Base-by-base conservation (phyloP, 163 green algal genomes). In the Scenedesmus sp. region DNA sequence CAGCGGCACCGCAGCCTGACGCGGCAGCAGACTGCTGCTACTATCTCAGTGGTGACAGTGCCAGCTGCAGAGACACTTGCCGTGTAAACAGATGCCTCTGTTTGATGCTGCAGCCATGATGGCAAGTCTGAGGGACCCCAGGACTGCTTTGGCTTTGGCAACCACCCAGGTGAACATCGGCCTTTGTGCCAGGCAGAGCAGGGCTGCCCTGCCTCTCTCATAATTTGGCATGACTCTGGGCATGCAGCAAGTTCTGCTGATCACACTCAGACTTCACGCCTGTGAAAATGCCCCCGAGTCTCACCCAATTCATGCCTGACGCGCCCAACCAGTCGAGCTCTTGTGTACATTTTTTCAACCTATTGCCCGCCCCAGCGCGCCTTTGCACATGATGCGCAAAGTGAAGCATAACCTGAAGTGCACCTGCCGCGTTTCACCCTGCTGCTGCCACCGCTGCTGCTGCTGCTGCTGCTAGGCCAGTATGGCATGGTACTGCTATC, bases 401-500 rank as follows among this genome's bases (percentile, higher is more conserved):
- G 34, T 46, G 34, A 46, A 46, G 34, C 34, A 73, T 15, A 73
- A 73, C 62, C 62, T 15, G 62, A 73, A 12, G 12, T 20, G 62
- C 12, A 73, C 62, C 12, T 20, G 13, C 12, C 62, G 13, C 34
- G 62, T 15, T 15, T 20, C 62, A 73, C 8, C 67, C 82, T 73
- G 18, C 16, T 73, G 57, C 20, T 87, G 79, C 52, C 9, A 10
- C 59, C 26, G 66, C 18, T 79, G 70, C 3, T 52, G 12, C 12
- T 73, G n/a, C 34, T 84, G 77, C 34, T 84, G 46, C 77, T 56
- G 77, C 6, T n/a, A 92, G 91, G 91, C 20, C 91, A 93, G 62
- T 93, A 93, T 64, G 91, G 86, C 70, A 93, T 93, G 91, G 86
- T 88, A 70, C 74, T 93, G 59, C 86, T 93, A 5, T 67, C 20